Conservation (phyloP, 116 monocot species). For the Zostera marina region DNA sequence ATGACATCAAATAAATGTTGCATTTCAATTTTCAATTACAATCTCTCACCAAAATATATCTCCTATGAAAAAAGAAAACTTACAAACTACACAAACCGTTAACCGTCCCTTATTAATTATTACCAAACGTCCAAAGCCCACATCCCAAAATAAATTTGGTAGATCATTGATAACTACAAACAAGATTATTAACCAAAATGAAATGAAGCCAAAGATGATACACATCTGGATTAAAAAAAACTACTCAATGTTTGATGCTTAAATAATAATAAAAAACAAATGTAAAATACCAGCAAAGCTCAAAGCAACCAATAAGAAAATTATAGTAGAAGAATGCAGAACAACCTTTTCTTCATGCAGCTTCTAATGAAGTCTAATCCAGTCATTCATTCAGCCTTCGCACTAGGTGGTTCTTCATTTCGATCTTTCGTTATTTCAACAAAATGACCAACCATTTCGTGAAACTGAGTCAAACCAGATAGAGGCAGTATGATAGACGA, state of each 20-base stretch:
- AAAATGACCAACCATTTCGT: conserved; percentile 84
- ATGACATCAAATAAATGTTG: too few species aligned
- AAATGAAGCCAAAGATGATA: neutral
- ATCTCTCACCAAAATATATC: too few species aligned
- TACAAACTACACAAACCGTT: neutral
- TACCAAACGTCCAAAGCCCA: too few species aligned
- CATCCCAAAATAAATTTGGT: conserved; percentile 3
- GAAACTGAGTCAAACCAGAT: conserved; percentile 72
- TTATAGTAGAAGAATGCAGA: neutral
- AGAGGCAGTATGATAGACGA: conserved; percentile 87
- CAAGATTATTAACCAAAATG: conserved; percentile 11
- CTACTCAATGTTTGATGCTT: neutral
- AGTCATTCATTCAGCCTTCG: conserved; percentile 22
- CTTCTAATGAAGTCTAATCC: conserved; percentile 24
- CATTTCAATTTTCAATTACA: too few species aligned
- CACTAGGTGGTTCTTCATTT: conserved; percentile 34
- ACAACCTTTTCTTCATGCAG: conserved; percentile 40
- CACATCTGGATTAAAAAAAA: neutral
- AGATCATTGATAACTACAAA: neutral
- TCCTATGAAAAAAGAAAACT: too few species aligned
- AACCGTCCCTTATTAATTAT: too few species aligned
- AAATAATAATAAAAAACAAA: neutral
- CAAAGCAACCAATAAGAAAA: neutral
- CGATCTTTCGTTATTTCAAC: conserved; percentile 81
- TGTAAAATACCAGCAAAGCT: neutral